A percentile compares a stretch with the other conserved stretches of the same genome.
Evolutionary conservation across 2,329 filamentous ascomycete genomes (phyloP).

Genomic region (Conoideocrella luteorostrata): DNA sequence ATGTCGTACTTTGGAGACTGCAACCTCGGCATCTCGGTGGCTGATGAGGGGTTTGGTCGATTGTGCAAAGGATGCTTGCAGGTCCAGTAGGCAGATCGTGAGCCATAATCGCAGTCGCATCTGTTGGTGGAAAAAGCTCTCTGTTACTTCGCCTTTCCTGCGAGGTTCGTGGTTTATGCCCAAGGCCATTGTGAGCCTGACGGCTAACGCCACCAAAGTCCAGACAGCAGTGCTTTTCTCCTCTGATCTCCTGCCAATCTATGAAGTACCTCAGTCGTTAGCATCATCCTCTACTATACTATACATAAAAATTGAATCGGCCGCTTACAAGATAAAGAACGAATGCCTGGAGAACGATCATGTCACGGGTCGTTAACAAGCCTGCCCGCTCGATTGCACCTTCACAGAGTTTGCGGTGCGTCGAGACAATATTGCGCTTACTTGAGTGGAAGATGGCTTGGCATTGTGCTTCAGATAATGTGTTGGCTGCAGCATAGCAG

Average conservation of each 20-base stretch:
- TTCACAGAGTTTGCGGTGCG: slow-evolving; percentile 9
- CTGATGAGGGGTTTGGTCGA: slow-evolving; percentile 8
- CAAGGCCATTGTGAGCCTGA: slow-evolving; percentile 8
- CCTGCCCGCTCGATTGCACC: slow-evolving; percentile 15
- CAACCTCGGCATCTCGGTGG: slow-evolving; percentile 1
- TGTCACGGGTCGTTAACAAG: slow-evolving; percentile 19
- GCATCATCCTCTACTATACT: neutral
- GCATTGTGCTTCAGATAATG: slow-evolving; percentile 19
- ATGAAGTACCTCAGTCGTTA: neutral
- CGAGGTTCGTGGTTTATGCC: slow-evolving; percentile 4
- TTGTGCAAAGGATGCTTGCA: slow-evolving; percentile 9
- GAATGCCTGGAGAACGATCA: slow-evolving; percentile 22
- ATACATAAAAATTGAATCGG: neutral
- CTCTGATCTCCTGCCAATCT: slow-evolving; percentile 9
- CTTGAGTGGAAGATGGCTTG: slow-evolving; percentile 9
- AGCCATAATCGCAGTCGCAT: slow-evolving; percentile 11
- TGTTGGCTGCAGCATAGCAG: slow-evolving; percentile 17
- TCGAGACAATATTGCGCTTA: slow-evolving; percentile 12
- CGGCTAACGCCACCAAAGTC: slow-evolving; percentile 9
- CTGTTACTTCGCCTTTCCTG: neutral
- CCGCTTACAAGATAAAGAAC: slow-evolving; percentile 18
- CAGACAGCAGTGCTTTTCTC: slow-evolving; percentile 8
- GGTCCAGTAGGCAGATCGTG: slow-evolving; percentile 9
- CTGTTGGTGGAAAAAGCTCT: slow-evolving; percentile 11
- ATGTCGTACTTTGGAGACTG: slow-evolving; percentile 3